Percentiles rank a stretch among this genome's conserved stretches.
Conservation (phyloP, 2,329 filamentous ascomycete genomes). For the Exophiala sideris region DNA sequence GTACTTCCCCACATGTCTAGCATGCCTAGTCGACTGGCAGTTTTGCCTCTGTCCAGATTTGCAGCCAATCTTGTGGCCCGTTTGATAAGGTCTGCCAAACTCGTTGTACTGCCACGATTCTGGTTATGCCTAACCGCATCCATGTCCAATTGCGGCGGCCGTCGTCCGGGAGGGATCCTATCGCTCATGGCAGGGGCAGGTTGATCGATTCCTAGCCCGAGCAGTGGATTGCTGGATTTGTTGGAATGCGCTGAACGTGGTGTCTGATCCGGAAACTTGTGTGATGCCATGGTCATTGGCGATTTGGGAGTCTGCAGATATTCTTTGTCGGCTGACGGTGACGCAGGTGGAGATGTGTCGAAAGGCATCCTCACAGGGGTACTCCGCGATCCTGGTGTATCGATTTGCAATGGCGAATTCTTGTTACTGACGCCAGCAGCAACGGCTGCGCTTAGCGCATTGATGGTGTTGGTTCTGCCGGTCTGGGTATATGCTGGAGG, state of each 20-base stretch:
- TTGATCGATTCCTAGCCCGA: slow-evolving; percentile 23
- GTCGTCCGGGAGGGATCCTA: slow-evolving; percentile 36
- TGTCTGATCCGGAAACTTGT: slow-evolving; percentile 9
- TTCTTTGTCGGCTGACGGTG: slow-evolving; percentile 20
- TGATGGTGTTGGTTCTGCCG: slow-evolving; percentile 22
- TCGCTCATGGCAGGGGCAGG: slow-evolving; percentile 35
- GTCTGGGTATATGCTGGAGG: slow-evolving; percentile 1
- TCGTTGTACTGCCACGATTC: slow-evolving; percentile 83
- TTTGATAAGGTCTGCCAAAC: slow-evolving; percentile 83
- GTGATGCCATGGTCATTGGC: slow-evolving; percentile 14
- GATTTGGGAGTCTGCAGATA: slow-evolving; percentile 21
- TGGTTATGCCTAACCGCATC: slow-evolving; percentile 78
- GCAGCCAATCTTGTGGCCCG: slow-evolving; percentile 82
- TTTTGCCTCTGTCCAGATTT: slow-evolving; percentile 79
- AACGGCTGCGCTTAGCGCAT: slow-evolving; percentile 24
- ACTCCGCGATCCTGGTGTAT: slow-evolving; percentile 15
- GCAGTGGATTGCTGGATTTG: slow-evolving; percentile 22
- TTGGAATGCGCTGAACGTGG: slow-evolving; percentile 16
- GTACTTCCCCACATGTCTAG: slow-evolving; percentile 44
- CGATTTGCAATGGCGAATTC: slow-evolving; percentile 2
- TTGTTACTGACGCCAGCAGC: slow-evolving; percentile 18
- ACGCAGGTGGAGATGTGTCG: slow-evolving; percentile 19
- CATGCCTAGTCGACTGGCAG: slow-evolving; percentile 57
- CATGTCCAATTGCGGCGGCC: slow-evolving; percentile 74
- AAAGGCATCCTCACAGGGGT: slow-evolving; percentile 24